Evolutionary conservation across 495 filamentous ascomycete genomes (phyloP).

Genomic region (Annulohypoxylon maeteangense): DNA sequence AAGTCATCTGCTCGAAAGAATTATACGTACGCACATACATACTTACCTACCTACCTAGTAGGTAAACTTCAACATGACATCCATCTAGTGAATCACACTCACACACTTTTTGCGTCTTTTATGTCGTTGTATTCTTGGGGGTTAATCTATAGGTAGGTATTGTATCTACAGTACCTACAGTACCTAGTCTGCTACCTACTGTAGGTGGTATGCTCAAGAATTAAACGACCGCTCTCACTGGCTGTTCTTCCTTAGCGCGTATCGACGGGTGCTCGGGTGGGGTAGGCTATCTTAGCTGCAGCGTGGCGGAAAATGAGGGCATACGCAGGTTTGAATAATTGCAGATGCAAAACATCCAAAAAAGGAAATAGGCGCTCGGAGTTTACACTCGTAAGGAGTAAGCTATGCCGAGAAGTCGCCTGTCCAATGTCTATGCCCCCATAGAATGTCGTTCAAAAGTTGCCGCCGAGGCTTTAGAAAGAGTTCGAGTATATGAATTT

Average conservation of each 20-base stretch:
- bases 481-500: background rate
- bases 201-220: background rate
- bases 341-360: background rate
- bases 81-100: too few species aligned
- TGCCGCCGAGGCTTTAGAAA: constrained; percentile 17
- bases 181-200: too few species aligned
- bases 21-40: too few species aligned
- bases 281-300: background rate
- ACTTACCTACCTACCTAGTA: background rate
- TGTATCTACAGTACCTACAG: too few species aligned
- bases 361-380: constrained; percentile 3
- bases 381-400: constrained; percentile 25
- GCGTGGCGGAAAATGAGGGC: background rate
- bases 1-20: too few species aligned
- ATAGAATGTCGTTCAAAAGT: constrained; percentile 11
- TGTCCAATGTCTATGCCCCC: constrained; percentile 2
- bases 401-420: constrained; percentile 9
- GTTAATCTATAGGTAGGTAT: background rate
- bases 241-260: background rate
- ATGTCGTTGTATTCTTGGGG: constrained; percentile 6
- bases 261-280: background rate
- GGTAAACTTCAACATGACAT: too few species aligned
- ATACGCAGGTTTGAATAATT: background rate
- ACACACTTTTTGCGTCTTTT: constrained; percentile 8
- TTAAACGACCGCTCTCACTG: background rate